These are phyloP conservation scores for Leptosphaerulina australis DNA, from an alignment of 2,329 filamentous ascomycete genomes.

Conservation along the genomic window DNA sequence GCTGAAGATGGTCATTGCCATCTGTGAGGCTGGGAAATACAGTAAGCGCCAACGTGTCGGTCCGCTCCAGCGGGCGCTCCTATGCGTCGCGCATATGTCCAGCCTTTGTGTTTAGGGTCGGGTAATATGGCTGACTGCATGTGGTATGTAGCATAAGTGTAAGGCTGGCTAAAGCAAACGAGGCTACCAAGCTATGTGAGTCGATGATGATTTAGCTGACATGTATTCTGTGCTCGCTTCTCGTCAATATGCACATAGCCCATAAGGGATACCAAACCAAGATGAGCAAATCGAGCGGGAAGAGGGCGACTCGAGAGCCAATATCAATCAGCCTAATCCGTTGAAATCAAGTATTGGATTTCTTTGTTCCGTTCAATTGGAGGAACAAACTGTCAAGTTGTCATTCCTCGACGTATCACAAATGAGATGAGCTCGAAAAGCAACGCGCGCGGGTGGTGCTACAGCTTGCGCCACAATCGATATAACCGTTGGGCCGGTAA, in stretches of 20 bases:
- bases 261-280: background rate
- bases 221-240: background rate
- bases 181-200: slow-evolving; percentile 5
- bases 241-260: background rate
- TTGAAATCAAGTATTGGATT: slow-evolving; percentile 13
- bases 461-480: slow-evolving; percentile 16
- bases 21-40: background rate
- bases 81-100: slow-evolving; percentile 1
- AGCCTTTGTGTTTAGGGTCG: slow-evolving; percentile 6
- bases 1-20: background rate
- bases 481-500: slow-evolving; percentile 15
- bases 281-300: background rate
- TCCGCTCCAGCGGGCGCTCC: slow-evolving; percentile 8
- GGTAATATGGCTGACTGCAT: slow-evolving; percentile 9
- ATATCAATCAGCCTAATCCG: background rate
- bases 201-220: background rate
- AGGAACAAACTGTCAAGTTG: background rate
- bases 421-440: slow-evolving; percentile 13
- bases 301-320: background rate
- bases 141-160: background rate
- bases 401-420: slow-evolving; percentile 16
- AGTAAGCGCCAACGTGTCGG: slow-evolving; percentile 18
- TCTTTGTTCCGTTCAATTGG: slow-evolving; percentile 8
- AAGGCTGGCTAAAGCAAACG: background rate
- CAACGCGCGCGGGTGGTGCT: slow-evolving; percentile 19